Evolutionary conservation across 2,329 filamentous ascomycete species (phyloP).

Genomic region (Diaporthe ampelina): DNA sequence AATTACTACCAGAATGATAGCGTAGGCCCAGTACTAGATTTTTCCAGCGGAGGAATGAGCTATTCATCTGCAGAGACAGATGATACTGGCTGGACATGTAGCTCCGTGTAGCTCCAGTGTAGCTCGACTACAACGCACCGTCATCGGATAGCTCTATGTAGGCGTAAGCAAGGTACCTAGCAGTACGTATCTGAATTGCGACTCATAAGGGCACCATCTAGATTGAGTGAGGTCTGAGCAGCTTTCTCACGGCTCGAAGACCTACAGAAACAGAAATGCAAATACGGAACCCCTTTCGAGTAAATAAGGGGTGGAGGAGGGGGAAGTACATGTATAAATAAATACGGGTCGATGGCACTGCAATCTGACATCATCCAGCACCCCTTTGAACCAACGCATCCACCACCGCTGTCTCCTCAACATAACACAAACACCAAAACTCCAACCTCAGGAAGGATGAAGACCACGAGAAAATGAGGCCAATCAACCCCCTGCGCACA

Average conservation of each 20-base stretch:
- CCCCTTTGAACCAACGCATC: not conserved
- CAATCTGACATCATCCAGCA: constrained; percentile 31
- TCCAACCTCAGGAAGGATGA: not conserved
- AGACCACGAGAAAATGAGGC: constrained; percentile 37
- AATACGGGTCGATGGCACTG: not conserved
- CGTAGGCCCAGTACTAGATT: no score
- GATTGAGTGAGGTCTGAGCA: not conserved
- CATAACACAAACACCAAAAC: not conserved
- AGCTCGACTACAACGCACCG: constrained; percentile 1
- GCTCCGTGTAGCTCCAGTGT: no score
- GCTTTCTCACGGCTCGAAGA: not conserved
- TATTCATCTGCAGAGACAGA: not conserved
- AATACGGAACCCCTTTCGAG: not conserved
- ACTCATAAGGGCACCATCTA: not conserved
- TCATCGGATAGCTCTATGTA: not conserved
- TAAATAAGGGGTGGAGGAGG: not conserved
- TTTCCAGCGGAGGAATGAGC: not conserved
- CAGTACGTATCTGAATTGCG: not conserved
- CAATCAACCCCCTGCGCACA: not conserved
- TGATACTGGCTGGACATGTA: not conserved
- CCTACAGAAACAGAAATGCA: not conserved
- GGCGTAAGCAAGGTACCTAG: not conserved
- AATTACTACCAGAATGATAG: not conserved
- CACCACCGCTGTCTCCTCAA: not conserved
- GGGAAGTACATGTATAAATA: not conserved